A percentile compares a stretch with the other conserved stretches of the same genome.
phyloP scores from a whole-genome alignment of 2,329 filamentous ascomycete genomes.

The Trichoderma hamatum region DNA sequence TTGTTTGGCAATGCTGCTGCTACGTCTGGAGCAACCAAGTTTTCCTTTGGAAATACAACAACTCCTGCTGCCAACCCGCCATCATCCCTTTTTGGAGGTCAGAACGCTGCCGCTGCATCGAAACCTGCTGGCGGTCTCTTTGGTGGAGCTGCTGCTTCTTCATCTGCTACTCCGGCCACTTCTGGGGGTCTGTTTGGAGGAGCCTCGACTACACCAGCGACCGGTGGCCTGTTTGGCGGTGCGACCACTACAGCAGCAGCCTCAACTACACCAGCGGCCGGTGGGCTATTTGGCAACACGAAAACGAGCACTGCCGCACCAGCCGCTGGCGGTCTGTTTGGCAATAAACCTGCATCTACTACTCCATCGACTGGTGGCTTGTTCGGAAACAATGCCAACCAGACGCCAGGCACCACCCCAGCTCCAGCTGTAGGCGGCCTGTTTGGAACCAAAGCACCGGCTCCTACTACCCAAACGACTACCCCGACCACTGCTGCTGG shows the following conservation, averaged over 20 bases:
- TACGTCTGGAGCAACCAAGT: slow-evolving; percentile 39
- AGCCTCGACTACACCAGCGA: slow-evolving; percentile 36
- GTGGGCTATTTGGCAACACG: slow-evolving; percentile 34
- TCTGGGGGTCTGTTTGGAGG: slow-evolving; percentile 36
- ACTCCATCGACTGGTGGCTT: slow-evolving; percentile 32
- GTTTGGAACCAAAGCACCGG: slow-evolving; percentile 30
- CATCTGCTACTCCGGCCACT: slow-evolving; percentile 37
- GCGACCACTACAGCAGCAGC: slow-evolving; percentile 35
- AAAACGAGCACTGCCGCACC: slow-evolving; percentile 29
- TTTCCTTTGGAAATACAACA: slow-evolving; percentile 46
- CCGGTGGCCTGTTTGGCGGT: slow-evolving; percentile 40
- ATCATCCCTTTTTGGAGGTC: slow-evolving; percentile 39
- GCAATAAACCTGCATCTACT: slow-evolving; percentile 33
- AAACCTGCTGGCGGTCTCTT: slow-evolving; percentile 37
- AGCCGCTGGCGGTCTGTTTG: slow-evolving; percentile 33
- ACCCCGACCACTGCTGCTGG: slow-evolving; percentile 30
- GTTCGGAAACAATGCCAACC: slow-evolving; percentile 35
- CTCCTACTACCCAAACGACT: slow-evolving; percentile 9
- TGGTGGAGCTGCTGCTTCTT: slow-evolving; percentile 32
- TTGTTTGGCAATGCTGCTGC: slow-evolving; percentile 45
- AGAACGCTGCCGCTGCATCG: slow-evolving; percentile 36
- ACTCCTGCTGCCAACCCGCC: slow-evolving; percentile 37
- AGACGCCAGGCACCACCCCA: slow-evolving; percentile 13
- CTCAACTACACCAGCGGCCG: slow-evolving; percentile 20
- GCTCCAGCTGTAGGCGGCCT: slow-evolving; percentile 27